Evolutionary conservation across 331 rosid genomes (phyloP).

Genomic region (Acacia concinna): DNA sequence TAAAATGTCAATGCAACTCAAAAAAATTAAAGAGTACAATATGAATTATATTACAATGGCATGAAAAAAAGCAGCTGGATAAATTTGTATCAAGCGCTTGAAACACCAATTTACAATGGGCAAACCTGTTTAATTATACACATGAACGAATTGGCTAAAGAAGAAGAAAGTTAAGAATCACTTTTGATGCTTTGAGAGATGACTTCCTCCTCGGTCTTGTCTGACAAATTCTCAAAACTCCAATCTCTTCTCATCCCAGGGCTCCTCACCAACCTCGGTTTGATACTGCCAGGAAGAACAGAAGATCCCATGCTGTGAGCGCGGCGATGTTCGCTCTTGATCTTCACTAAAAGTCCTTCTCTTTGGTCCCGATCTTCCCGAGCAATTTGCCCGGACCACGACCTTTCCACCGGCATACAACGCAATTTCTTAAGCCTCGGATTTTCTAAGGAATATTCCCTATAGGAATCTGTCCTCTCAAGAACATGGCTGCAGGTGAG

Average conservation of each 20-base stretch:
- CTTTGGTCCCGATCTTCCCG: background rate
- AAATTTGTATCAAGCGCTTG: constrained; percentile 1
- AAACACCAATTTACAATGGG: constrained; percentile 22
- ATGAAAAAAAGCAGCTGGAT: constrained; percentile 19
- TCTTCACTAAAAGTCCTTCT: background rate
- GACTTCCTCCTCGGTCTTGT: constrained; percentile 32
- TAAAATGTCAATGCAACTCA: background rate
- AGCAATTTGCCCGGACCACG: constrained; percentile 56
- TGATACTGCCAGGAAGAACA: constrained; percentile 28
- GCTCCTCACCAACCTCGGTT: constrained; percentile 65
- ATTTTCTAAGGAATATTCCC: constrained; percentile 21
- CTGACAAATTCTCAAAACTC: constrained; percentile 67
- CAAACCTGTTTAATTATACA: background rate
- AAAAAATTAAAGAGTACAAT: background rate
- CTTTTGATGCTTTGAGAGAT: background rate
- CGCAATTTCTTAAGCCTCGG: background rate
- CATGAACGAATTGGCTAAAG: background rate
- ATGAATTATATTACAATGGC: background rate
- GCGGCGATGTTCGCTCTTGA: constrained; percentile 38
- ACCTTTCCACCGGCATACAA: constrained; percentile 40
- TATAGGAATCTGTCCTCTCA: constrained; percentile 48
- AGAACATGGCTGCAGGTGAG: constrained; percentile 52
- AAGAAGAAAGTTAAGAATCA: background rate
- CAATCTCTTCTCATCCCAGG: constrained; percentile 94
- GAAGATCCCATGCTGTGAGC: constrained; percentile 19